Base-by-base conservation (phyloP, 2,329 filamentous ascomycete genomes). In the Thermothelomyces thermophilus region DNA sequence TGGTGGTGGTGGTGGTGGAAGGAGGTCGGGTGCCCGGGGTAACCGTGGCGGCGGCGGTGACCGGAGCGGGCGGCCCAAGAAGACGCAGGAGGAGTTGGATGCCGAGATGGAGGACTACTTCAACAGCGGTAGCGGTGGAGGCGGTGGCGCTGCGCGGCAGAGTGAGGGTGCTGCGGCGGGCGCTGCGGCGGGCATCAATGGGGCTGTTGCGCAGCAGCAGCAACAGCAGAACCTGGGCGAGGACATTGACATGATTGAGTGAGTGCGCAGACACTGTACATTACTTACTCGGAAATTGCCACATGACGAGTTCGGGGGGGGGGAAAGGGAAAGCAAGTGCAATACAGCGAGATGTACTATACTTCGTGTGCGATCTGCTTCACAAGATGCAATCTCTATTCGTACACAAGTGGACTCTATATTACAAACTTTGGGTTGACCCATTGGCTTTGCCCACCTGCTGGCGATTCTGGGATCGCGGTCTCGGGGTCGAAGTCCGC, bases 61-160 rank as follows among this genome's bases (percentile, higher is more conserved):
- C 13, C 59, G 63, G 26, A 60, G 63, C 19, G 52, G 63, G 52
- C 78, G 87, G 42, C 76, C 82, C 2, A 85, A 82, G 69, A 95
- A 95, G 77, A 95, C 90, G 0, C 86, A 90, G 58, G 87, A 95
- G 61, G 88, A 96, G 65, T 74, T 96, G 35, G 90, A 96, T 66
- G 88, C 87, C n/a, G 90, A 96, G 70, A 96, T 96, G 90, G 89
- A 84, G 26, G 88, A 95, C 64, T 96, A 96, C 68, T 96, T 89
- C 73, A 83, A 77, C 26, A 72, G 70, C 22, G 66, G 67, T 33
- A 64, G 60, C 50, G 66, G 41, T 16, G 41, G 40, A 17, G 51
- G 24, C 5, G 43, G 41, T 13, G 50, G 41, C 8, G 43, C 22
- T 13, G 43, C 34, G 30, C 53, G 54, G 43, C 53, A 55, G 30